Evolutionary conservation across 1,139 yeast species (phyloP).

Genomic region (Taiozyma onychis): DNA sequence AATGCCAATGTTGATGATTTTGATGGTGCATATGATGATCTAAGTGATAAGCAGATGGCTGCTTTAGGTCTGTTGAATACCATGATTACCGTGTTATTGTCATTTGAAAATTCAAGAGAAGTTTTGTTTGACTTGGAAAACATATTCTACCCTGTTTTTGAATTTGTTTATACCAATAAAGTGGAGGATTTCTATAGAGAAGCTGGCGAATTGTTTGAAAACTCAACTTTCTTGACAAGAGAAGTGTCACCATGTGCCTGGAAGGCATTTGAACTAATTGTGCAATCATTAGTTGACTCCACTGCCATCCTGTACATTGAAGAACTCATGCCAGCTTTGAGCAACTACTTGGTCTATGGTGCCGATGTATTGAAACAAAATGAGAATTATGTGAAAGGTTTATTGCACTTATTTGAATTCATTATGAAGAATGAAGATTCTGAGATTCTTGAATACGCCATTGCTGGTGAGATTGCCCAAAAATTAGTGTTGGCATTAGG

Average conservation of each 20-base stretch:
- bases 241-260: constrained; percentile 71
- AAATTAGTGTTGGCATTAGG: constrained; percentile 29
- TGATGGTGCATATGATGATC: constrained; percentile 41
- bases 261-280: constrained; percentile 57
- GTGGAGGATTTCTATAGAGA: constrained; percentile 81
- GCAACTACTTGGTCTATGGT: constrained; percentile 76
- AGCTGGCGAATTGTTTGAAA: constrained; percentile 78
- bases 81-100: constrained; percentile 77
- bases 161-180: constrained; percentile 54
- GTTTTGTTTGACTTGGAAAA: constrained; percentile 65
- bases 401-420: constrained; percentile 32
- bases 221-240: constrained; percentile 72
- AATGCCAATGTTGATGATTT: constrained; percentile 44
- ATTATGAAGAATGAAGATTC: constrained; percentile 26
- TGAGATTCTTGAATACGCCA: constrained; percentile 18
- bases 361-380: constrained; percentile 26
- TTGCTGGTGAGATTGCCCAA: constrained; percentile 27
- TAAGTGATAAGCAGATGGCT: constrained; percentile 79
- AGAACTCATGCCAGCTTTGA: constrained; percentile 70
- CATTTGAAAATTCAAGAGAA: constrained; percentile 77
- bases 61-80: constrained; percentile 86
- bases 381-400: constrained; percentile 28
- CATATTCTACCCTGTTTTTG: constrained; percentile 68
- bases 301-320: constrained; percentile 58
- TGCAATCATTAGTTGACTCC: constrained; percentile 46